These are phyloP conservation scores for Lactarius deliciosus DNA, from an alignment of 768 basidiomycete species.

Conservation along the genomic window DNA sequence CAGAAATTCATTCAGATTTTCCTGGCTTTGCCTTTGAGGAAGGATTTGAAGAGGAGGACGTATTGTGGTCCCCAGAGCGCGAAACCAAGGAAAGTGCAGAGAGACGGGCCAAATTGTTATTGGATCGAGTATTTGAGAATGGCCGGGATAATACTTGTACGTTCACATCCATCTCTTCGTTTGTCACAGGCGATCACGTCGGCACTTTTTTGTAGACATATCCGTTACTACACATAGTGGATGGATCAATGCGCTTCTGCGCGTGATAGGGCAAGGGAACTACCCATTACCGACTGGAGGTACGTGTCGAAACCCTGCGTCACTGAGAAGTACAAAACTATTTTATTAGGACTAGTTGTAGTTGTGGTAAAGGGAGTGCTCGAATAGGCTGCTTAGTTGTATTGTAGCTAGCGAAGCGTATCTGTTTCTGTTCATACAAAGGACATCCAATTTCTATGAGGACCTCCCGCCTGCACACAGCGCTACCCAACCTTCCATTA, in stretches of 20 bases:
- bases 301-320: slow-evolving; percentile 1
- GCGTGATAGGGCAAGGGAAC: slow-evolving; percentile 22
- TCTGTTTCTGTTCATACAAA: too few relatives aligned
- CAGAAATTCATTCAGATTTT: slow-evolving; percentile 25
- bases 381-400: not conserved
- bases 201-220: slow-evolving; percentile 16
- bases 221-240: slow-evolving; percentile 28
- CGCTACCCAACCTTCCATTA: too few relatives aligned
- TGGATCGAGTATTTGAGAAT: slow-evolving; percentile 26
- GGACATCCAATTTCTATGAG: too few relatives aligned
- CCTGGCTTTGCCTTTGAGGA: slow-evolving; percentile 27
- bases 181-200: not conserved
- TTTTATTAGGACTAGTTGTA: slow-evolving; percentile 20
- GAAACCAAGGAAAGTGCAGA: slow-evolving; percentile 14
- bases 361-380: slow-evolving; percentile 24
- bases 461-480: too few relatives aligned
- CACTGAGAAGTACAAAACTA: not conserved
- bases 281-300: slow-evolving; percentile 27
- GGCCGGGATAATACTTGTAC: slow-evolving; percentile 24
- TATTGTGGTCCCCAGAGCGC: slow-evolving; percentile 18
- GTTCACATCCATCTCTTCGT: not conserved
- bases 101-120: slow-evolving; percentile 24
- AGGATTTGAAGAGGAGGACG: slow-evolving; percentile 28
- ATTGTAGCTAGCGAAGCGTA: too few relatives aligned
- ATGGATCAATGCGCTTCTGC: slow-evolving; percentile 21